Evolutionary conservation across 768 basidiomycete genomes (phyloP), one percentile per base, ranked within the genome.

Genomic region (Vararia minispora): DNA sequence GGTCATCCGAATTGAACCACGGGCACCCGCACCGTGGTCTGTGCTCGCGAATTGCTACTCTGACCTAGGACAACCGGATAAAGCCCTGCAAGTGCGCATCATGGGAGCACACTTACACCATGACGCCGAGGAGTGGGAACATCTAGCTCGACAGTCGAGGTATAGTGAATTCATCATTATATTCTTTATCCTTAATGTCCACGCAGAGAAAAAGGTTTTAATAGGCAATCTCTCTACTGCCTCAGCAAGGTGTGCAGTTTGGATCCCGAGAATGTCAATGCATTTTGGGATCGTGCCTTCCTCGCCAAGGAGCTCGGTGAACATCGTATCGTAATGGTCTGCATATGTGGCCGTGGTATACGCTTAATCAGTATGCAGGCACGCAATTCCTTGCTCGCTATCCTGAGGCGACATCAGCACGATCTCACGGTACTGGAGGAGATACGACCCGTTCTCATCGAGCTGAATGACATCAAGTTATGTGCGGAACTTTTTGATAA

Each of bases 1-100:
- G 53, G 86, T 95, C 47, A 89, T 99, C 38, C 76, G 88, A 7
- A 87, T 91, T 40, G 94, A 99, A 54, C 89, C 92, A 2, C 74
- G 84, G 13, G 83, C 89, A 2, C 65, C 71, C 0, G 61, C 74
- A 2, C 85, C 90, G 1, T 99, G 92, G 92, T 74, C 77, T 6
- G 86, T 90, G 0, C 72, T 97, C 5, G 88, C 85, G 2, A 74
- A 81, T 46, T 87, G 86, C 50, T 82, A 89, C 52, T 71, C 76
- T 24, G 86, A 90, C 49, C 59, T 74, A 54, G 65, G 71, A 5
- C 74, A 92, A 41, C 54, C 57, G 2, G 68, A 81, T 36, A 83
- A 80, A 44, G 82, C 79, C 0, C 61, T 94, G 10, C 85, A 90
- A 54, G 68, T 90, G 36, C 69, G 82, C 33, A 83, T 98, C 29